A percentile compares a stretch with the other conserved stretches of the same genome.
Conservation (phyloP, 768 basidiomycete species). For the Lyophyllum shimeji region DNA sequence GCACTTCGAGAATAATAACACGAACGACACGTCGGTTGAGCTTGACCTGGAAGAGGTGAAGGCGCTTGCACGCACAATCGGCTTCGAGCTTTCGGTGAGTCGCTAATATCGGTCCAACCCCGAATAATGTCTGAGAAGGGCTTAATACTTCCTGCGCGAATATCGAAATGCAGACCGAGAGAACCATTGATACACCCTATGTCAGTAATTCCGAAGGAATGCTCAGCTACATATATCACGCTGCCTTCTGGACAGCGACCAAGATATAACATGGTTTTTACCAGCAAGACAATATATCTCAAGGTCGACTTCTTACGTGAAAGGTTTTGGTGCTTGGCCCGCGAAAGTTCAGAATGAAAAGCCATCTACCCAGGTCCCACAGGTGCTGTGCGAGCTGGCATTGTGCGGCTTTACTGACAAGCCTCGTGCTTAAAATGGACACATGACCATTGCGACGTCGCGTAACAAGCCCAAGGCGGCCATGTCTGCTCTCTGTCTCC, state of each 20-base stretch:
- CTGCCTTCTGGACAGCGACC: slow-evolving; percentile 81
- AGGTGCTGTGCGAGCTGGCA: no score
- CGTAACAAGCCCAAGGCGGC: not conserved
- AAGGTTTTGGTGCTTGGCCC: not conserved
- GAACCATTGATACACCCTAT: slow-evolving; percentile 79
- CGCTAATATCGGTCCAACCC: not conserved
- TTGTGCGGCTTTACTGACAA: no score
- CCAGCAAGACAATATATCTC: not conserved
- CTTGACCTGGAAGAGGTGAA: slow-evolving; percentile 90
- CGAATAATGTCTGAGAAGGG: not conserved
- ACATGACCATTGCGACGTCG: not conserved
- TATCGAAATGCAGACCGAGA: slow-evolving; percentile 61
- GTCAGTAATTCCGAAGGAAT: slow-evolving; percentile 80
- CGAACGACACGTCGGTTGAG: slow-evolving; percentile 82
- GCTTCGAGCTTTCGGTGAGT: slow-evolving; percentile 79
- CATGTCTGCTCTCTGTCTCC: not conserved
- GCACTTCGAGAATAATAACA: slow-evolving; percentile 92
- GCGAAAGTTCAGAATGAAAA: not conserved
- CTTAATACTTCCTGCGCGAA: not conserved
- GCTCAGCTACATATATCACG: slow-evolving; percentile 82
- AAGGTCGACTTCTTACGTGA: not conserved
- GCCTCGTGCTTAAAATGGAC: not conserved
- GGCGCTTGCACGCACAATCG: slow-evolving; percentile 64
- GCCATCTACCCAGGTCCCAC: not conserved
- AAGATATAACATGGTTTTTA: slow-evolving; percentile 22